Evolutionary conservation across 129 eudicot genomes (phyloP).

Genomic region (Dittrichia graveolens): DNA sequence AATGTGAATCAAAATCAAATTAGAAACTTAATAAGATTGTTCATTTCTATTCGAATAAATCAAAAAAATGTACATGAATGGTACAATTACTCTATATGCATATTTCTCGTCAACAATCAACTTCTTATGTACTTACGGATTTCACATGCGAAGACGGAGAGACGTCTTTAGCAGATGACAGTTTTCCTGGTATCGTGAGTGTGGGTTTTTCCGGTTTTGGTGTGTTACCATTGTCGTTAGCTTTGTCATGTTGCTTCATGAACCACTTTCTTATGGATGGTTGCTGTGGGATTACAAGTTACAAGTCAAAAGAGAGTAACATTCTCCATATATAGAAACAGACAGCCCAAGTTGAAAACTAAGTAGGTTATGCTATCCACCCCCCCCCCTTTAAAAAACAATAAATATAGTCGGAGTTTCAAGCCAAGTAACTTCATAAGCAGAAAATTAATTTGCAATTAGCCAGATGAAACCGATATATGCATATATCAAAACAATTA

Average conservation of each 20-base stretch:
- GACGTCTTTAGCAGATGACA: conserved; percentile 34
- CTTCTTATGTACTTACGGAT: conserved; percentile 40
- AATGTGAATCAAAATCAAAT: background rate
- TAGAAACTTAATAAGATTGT: background rate
- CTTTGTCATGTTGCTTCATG: conserved; percentile 68
- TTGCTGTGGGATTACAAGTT: conserved; percentile 31
- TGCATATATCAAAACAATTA: conserved; percentile 6
- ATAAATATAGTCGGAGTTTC: background rate
- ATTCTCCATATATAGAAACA: background rate
- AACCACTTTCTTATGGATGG: conserved; percentile 94
- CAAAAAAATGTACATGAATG: background rate
- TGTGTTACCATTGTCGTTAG: conserved; percentile 47
- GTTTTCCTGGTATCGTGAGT: conserved; percentile 34
- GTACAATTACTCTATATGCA: conserved; percentile 7
- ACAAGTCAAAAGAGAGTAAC: conserved; percentile 7
- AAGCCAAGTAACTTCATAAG: background rate
- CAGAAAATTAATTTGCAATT: conserved; percentile 13
- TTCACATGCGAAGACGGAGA: conserved; percentile 44
- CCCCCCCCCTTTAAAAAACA: background rate
- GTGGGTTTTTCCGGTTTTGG: conserved; percentile 46
- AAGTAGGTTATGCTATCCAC: background rate
- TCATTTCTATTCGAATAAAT: background rate
- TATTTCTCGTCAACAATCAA: background rate
- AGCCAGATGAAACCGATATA: background rate
- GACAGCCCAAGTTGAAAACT: conserved; percentile 3